Evolutionary conservation across 345 rosid genomes (phyloP).

Genomic region (Euclidium syriacum): DNA sequence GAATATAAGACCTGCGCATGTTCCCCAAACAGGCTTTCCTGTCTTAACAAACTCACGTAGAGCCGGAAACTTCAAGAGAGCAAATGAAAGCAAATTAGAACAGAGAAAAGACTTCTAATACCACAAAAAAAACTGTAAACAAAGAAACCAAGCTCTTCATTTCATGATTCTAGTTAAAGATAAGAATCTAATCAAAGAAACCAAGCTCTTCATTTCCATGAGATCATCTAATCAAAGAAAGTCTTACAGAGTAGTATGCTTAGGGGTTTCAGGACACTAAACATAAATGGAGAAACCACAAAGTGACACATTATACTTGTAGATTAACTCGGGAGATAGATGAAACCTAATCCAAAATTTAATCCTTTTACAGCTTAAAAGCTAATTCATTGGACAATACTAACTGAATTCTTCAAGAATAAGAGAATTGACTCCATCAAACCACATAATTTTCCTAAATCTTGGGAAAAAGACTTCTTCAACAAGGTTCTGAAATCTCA

Average conservation of each 20-base stretch:
- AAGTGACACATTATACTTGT: background rate
- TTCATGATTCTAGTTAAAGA: background rate
- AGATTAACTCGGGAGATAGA: background rate
- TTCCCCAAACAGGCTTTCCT: constrained; percentile 98
- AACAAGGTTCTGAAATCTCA: background rate
- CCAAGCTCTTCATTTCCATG: too few relatives aligned
- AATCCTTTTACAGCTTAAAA: background rate
- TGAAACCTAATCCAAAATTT: constrained; percentile 10
- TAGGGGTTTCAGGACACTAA: background rate
- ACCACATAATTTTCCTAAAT: background rate
- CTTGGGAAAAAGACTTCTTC: background rate
- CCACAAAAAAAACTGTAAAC: background rate
- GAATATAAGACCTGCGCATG: constrained; percentile 97
- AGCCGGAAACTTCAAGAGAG: constrained; percentile 70
- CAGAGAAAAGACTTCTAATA: background rate
- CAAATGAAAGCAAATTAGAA: constrained; percentile 12
- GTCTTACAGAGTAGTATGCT: background rate
- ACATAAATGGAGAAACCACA: constrained; percentile 10
- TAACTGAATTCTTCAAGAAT: background rate
- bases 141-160: background rate
- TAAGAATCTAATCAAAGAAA: background rate
- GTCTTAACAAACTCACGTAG: constrained; percentile 76
- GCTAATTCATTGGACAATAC: background rate
- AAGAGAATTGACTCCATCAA: background rate
- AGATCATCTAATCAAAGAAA: background rate